A percentile compares a stretch with the other conserved stretches of the same genome.
Conservation (phyloP, 139 green algal species). For the Zygnema circumcarinatum region DNA sequence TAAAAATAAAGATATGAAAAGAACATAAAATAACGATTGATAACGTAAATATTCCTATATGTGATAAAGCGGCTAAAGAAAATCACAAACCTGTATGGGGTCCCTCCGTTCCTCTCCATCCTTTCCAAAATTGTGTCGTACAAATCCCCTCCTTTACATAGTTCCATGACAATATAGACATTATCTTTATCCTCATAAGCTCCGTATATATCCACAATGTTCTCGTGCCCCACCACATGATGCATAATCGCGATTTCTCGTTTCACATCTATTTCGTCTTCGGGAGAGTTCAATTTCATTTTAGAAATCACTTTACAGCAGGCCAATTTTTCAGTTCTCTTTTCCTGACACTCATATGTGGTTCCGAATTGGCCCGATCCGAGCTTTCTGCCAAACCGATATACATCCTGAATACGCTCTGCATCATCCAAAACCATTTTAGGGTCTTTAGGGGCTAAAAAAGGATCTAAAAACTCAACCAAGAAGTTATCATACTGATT, state of each 20-base stretch:
- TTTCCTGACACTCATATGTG: constrained; percentile 26
- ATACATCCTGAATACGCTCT: not conserved
- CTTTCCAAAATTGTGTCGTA: constrained; percentile 27
- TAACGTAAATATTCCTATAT: not conserved
- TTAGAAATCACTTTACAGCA: constrained; percentile 95
- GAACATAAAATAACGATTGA: not conserved
- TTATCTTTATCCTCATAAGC: constrained; percentile 42
- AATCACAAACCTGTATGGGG: constrained; percentile 14
- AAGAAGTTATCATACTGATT: not conserved
- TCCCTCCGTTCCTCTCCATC: not conserved
- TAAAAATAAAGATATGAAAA: not conserved
- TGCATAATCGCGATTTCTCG: constrained; percentile 95
- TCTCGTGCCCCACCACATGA: constrained; percentile 82
- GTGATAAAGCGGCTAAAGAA: no score
- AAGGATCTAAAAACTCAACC: not conserved
- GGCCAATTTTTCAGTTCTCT: constrained; percentile 61
- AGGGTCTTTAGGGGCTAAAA: not conserved
- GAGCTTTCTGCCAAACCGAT: not conserved
- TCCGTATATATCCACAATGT: constrained; percentile 75
- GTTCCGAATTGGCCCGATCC: constrained; percentile 40
- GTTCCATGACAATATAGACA: constrained; percentile 40
- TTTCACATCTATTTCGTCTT: constrained; percentile 93
- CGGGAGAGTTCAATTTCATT: constrained; percentile 79
- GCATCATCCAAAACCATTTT: not conserved
- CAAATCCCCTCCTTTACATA: constrained; percentile 59